These are phyloP conservation scores for Ceratobasidium sp. DNA, from an alignment of 1,284 basidiomycete genomes.

Conservation along the genomic window DNA sequence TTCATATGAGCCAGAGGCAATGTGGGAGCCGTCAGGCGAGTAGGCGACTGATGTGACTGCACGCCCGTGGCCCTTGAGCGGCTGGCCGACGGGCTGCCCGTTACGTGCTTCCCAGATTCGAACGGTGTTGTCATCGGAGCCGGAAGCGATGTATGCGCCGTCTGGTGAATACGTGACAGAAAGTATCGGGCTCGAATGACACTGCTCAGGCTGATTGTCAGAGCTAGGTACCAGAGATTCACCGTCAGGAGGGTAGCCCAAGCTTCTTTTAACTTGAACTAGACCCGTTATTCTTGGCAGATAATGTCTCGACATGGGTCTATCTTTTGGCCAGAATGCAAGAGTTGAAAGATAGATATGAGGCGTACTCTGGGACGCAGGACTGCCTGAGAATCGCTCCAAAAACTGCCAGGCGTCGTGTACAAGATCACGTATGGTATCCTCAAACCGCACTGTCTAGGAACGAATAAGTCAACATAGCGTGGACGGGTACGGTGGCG, in stretches of 20 bases:
- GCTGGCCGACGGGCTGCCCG: neutral
- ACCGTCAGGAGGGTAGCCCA: too few species aligned
- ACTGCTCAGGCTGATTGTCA: too few species aligned
- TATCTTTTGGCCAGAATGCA: neutral
- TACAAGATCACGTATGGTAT: neutral
- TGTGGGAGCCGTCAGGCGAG: too few species aligned
- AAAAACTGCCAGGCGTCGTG: conserved; percentile 1
- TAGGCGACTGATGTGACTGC: conserved; percentile 10
- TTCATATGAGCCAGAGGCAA: too few species aligned
- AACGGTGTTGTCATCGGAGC: neutral
- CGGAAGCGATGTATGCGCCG: too few species aligned
- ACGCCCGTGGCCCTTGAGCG: neutral
- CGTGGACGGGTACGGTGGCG: too few species aligned
- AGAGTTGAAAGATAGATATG: neutral
- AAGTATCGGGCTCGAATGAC: too few species aligned
- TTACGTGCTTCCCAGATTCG: neutral
- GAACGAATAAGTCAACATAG: neutral
- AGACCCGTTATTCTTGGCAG: neutral
- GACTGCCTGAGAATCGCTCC: neutral
- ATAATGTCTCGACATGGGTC: neutral
- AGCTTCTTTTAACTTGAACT: too few species aligned
- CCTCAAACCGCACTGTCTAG: neutral
- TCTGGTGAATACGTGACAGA: too few species aligned
- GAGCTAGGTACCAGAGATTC: too few species aligned
- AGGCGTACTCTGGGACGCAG: neutral